Conservation (phyloP, 768 basidiomycete genomes). For the Leccinellum albellum region DNA sequence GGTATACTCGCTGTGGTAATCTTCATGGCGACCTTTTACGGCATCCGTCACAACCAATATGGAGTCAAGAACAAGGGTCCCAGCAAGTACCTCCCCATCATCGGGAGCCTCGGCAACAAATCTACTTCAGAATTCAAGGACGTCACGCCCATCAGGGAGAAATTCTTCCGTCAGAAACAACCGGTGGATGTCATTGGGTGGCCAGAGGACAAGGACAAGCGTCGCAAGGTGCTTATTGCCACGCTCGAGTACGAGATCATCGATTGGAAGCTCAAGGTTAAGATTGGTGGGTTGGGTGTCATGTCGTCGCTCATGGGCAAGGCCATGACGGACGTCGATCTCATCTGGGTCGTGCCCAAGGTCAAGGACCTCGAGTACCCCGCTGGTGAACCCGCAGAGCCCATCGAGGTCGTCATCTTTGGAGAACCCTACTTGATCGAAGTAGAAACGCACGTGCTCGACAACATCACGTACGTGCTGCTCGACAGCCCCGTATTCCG, state of each 20-base stretch:
- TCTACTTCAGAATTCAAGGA: conserved; percentile 74
- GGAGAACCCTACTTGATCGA: conserved; percentile 94
- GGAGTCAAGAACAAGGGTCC: conserved; percentile 72
- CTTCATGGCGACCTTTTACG: conserved; percentile 97
- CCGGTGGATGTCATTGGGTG: conserved; percentile 85
- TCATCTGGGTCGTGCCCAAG: conserved; percentile 92
- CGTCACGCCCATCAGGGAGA: conserved; percentile 57
- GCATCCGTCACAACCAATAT: conserved; percentile 90
- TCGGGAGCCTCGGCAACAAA: conserved; percentile 60
- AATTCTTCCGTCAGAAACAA: conserved; percentile 61
- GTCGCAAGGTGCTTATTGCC: conserved; percentile 86
- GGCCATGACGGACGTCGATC: conserved; percentile 94
- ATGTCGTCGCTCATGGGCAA: conserved; percentile 98
- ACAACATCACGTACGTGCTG: conserved; percentile 94
- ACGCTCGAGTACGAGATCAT: conserved; percentile 96
- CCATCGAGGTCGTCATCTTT: conserved; percentile 95
- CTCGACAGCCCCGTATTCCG: conserved; percentile 96
- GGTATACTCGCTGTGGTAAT: conserved; percentile 75
- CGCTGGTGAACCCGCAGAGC: conserved; percentile 84
- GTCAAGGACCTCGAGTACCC: conserved; percentile 95
- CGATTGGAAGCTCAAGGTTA: conserved; percentile 97
- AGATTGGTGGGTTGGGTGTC: conserved; percentile 95
- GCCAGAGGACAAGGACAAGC: conserved; percentile 91
- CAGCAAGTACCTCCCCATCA: conserved; percentile 85
- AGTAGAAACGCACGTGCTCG: conserved; percentile 87